These are phyloP conservation scores for Cymbidium sinense DNA, from an alignment of 106 monocot genomes.

Conservation along the genomic window DNA sequence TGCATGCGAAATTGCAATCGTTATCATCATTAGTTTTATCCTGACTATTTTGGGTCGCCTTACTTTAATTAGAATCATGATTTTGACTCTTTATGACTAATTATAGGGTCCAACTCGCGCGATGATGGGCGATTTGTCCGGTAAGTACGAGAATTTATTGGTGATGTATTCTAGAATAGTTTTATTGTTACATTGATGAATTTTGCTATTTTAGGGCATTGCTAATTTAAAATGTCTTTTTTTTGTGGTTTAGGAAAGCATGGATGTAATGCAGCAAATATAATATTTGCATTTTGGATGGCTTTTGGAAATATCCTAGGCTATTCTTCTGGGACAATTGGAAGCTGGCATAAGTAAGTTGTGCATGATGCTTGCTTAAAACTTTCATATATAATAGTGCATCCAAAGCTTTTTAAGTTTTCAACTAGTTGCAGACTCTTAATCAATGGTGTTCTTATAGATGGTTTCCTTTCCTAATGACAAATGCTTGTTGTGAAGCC, in stretches of 20 bases:
- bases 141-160: conserved; percentile 12
- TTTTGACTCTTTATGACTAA: background rate
- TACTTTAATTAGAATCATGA: background rate
- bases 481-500: conserved; percentile 47
- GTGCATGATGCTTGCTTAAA: background rate
- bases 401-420: background rate
- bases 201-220: background rate
- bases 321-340: conserved; percentile 44
- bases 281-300: conserved; percentile 57
- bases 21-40: too few species aligned
- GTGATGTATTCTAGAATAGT: background rate
- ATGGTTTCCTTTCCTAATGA: conserved; percentile 60
- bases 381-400: background rate
- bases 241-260: conserved; percentile 27
- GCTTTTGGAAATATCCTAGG: conserved; percentile 60
- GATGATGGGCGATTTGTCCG: conserved; percentile 80
- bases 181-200: background rate
- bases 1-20: too few species aligned
- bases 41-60: too few species aligned
- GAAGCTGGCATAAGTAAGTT: conserved; percentile 46
- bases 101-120: conserved; percentile 75
- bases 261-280: conserved; percentile 32
- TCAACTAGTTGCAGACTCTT: background rate
- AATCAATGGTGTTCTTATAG: conserved; percentile 7
- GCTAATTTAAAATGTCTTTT: too few species aligned